Percentiles rank a stretch among this genome's conserved stretches.
Evolutionary conservation across 2,329 filamentous ascomycete species (phyloP).

Genomic region (Cladophialophora psammophila): DNA sequence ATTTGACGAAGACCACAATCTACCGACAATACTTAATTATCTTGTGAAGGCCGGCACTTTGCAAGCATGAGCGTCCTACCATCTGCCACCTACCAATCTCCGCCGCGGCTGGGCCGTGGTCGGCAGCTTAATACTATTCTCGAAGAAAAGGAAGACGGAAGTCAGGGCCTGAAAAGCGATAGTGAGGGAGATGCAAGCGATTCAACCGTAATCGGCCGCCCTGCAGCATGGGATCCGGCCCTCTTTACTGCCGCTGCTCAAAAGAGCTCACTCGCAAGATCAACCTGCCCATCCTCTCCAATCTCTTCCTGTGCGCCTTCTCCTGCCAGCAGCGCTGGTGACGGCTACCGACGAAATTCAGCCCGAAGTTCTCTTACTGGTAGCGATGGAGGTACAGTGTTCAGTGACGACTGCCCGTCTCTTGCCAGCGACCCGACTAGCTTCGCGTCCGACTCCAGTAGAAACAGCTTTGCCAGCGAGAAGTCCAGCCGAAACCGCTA

Average conservation of each 20-base stretch:
- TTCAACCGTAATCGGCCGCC: conserved; percentile 44
- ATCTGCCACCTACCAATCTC: conserved; percentile 59
- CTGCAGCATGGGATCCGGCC: conserved; percentile 42
- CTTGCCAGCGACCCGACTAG: conserved; percentile 60
- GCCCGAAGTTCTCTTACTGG: conserved; percentile 87
- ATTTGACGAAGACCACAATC: conserved; percentile 15
- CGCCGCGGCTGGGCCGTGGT: conserved; percentile 64
- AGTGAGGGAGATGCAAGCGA: conserved; percentile 49
- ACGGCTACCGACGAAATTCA: conserved; percentile 73
- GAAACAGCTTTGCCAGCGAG: conserved; percentile 45
- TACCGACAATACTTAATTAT: conserved; percentile 17
- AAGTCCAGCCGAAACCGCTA: conserved; percentile 58
- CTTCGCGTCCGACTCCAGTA: conserved; percentile 53
- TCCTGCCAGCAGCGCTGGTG: conserved; percentile 66
- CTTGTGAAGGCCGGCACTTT: conserved; percentile 31
- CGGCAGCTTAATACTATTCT: conserved; percentile 70
- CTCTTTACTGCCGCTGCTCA: conserved; percentile 37
- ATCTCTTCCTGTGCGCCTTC: conserved; percentile 53
- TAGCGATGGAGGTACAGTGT: conserved; percentile 76
- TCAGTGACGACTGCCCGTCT: conserved; percentile 51
- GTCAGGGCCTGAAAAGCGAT: conserved; percentile 44
- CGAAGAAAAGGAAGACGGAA: conserved; percentile 58
- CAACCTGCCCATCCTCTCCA: conserved; percentile 39
- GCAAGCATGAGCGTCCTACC: conserved; percentile 52
- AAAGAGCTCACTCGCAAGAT: conserved; percentile 33